phyloP scores from a whole-genome alignment of 1,284 basidiomycete species.

The Calocybe gambosa region DNA sequence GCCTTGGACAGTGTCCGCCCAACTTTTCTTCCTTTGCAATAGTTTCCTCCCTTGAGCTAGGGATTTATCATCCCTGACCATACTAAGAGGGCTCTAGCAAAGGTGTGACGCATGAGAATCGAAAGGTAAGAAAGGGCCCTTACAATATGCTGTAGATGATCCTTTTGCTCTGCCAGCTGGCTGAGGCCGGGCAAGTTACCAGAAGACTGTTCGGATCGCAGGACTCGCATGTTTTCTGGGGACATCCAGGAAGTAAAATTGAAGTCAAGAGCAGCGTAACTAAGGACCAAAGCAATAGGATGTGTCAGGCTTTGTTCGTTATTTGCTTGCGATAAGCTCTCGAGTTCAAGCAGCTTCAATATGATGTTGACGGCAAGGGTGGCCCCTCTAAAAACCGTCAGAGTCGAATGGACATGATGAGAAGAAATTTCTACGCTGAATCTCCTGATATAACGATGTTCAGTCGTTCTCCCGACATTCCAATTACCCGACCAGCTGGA shows the following conservation, averaged over 20 bases:
- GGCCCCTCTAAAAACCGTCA: conserved; percentile 56
- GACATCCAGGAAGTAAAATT: conserved; percentile 99
- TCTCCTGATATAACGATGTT: conserved; percentile 81
- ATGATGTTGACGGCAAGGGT: conserved; percentile 80
- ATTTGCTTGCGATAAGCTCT: conserved; percentile 29
- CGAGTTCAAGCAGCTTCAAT: conserved; percentile 76
- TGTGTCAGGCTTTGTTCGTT: conserved; percentile 34
- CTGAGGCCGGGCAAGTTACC: conserved; percentile 59
- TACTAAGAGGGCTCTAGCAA: conserved; percentile 68
- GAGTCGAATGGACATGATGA: neutral
- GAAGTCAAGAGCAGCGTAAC: conserved; percentile 85
- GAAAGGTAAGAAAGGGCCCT: conserved; percentile 11
- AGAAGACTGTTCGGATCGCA: conserved; percentile 80
- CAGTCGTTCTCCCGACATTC: conserved; percentile 76
- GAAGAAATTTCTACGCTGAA: conserved; percentile 69
- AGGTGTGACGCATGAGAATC: neutral
- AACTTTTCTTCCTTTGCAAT: conserved; percentile 46
- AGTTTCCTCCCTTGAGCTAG: conserved; percentile 35
- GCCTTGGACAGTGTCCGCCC: conserved; percentile 48
- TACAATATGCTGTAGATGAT: conserved; percentile 77
- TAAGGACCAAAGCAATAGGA: conserved; percentile 81
- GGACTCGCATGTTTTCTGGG: conserved; percentile 74
- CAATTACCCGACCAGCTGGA: conserved; percentile 66
- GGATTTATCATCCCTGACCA: conserved; percentile 66
- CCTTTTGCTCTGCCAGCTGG: conserved; percentile 71